Conservation (phyloP, 2,329 filamentous ascomycete species). For the Graphilbum fragrans region DNA sequence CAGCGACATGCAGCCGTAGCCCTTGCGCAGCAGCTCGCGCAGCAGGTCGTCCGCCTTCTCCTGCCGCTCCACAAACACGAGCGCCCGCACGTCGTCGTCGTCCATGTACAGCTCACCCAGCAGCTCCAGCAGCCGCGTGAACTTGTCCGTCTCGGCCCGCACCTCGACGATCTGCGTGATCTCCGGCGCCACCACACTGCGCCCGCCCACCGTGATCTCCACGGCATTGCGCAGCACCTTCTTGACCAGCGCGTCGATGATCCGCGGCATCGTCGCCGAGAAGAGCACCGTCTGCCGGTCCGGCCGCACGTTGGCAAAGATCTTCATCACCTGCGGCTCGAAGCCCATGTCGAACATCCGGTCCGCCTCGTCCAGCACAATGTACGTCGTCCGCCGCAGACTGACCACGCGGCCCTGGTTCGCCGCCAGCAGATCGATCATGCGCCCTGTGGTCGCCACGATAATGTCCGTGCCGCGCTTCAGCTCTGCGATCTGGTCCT, state of each 20-base stretch:
- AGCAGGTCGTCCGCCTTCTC: slow-evolving; percentile 76
- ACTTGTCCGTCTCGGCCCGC: slow-evolving; percentile 70
- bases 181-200: slow-evolving; percentile 76
- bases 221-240: slow-evolving; percentile 78
- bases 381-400: slow-evolving; percentile 76
- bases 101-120: slow-evolving; percentile 76
- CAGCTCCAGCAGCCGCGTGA: slow-evolving; percentile 70
- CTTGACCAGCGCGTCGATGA: slow-evolving; percentile 81
- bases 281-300: slow-evolving; percentile 92
- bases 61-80: slow-evolving; percentile 89
- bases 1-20: slow-evolving; percentile 85
- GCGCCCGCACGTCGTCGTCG: slow-evolving; percentile 78
- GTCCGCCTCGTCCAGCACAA: slow-evolving; percentile 94
- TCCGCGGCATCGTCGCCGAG: slow-evolving; percentile 89
- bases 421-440: slow-evolving; percentile 89
- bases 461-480: slow-evolving; percentile 93
- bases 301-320: slow-evolving; percentile 81
- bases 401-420: slow-evolving; percentile 94
- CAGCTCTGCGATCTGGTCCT: slow-evolving; percentile 92
- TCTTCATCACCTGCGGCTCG: slow-evolving; percentile 95
- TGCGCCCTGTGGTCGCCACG: slow-evolving; percentile 85
- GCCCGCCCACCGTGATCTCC: slow-evolving; percentile 85
- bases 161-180: slow-evolving; percentile 92
- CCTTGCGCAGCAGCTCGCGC: slow-evolving; percentile 68
- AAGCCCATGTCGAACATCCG: slow-evolving; percentile 99